Conservation (phyloP, 768 basidiomycete genomes). For the Boletus coccyginus region DNA sequence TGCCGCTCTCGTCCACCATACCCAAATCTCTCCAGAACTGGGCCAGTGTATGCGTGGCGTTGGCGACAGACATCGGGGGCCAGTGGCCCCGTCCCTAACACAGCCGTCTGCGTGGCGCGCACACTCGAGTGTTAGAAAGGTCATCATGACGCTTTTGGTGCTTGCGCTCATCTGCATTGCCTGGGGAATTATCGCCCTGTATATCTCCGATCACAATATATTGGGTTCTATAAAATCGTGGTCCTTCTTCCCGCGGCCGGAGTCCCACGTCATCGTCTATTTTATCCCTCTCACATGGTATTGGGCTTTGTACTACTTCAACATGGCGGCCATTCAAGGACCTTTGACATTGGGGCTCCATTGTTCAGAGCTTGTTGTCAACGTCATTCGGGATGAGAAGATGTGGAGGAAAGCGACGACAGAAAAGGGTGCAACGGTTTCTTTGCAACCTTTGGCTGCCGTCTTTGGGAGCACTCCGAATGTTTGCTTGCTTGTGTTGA, state of each 20-base stretch:
- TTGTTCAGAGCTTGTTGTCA: conserved; percentile 28
- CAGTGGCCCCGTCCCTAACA: conserved; percentile 9
- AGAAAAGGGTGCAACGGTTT: conserved; percentile 12
- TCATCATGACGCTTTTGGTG: conserved; percentile 23
- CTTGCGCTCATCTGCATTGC: conserved; percentile 18
- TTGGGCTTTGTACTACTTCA: conserved; percentile 27
- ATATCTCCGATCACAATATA: conserved; percentile 7
- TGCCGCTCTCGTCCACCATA: conserved; percentile 29
- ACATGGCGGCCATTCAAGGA: conserved; percentile 27
- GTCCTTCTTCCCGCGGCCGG: conserved; percentile 25
- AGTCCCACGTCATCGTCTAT: conserved; percentile 21
- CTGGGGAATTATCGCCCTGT: conserved; percentile 21
- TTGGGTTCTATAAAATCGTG: conserved; percentile 9
- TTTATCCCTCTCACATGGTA: conserved; percentile 21
- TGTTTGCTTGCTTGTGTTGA: conserved; percentile 15
- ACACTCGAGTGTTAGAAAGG: conserved; percentile 22
- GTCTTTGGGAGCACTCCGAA: conserved; percentile 22
- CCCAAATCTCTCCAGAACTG: conserved; percentile 15
- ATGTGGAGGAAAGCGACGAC: conserved; percentile 25
- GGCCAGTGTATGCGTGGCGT: conserved; percentile 30
- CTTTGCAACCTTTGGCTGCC: conserved; percentile 19
- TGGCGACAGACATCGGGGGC: conserved; percentile 4
- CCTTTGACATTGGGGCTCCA: conserved; percentile 29
- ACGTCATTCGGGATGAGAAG: conserved; percentile 28
- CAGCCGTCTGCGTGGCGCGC: conserved; percentile 31